Evolutionary conservation across 1,284 basidiomycete species (phyloP), one percentile per base, ranked within the genome.

Genomic region (Ganoderma leucocontextum): DNA sequence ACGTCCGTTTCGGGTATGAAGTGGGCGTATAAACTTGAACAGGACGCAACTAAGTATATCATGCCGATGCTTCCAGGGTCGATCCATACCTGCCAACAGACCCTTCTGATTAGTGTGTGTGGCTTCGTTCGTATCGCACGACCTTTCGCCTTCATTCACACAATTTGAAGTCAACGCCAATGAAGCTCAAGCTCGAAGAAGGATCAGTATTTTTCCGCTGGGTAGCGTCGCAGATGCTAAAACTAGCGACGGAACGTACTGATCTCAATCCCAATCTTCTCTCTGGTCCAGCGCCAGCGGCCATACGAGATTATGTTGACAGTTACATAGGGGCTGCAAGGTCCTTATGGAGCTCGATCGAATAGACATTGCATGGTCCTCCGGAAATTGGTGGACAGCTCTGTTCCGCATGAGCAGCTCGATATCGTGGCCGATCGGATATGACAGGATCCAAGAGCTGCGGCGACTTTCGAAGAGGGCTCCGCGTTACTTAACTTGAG

Each of bases 141-240:
- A 19, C 29, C 15, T 17, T 10, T 33, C 29, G 8, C 29, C 15
- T 55, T 22, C 47, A 22, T 22, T 10, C 52, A 53, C 22, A 33
- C 15, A 33, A 7, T 55, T 55, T 35, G 29, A 55, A 55, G 22
- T 49, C 15, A 33, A n/a, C 17, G 55, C 38, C 35, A 17, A 35
- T 4, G 15, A 58, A 58, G 55, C 55, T 58, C 55, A 58, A 58
- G 55, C 55, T 58, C 55, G n/a, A 58, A 19, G 55, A 8, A 19
- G 17, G 55, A 38, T 35, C 6, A 33, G 29, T 29, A 17, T 2
- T 8, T 36, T 7, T 36, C 33, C 33, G 13, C 33, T 19, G 17
- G 15, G 33, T 19, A 9, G 53, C 33, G 5, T 35, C 53, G 9
- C 15, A 57, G 33, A 38, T 38, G n/a, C 55, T 35, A 19, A 38